Percentiles rank a stretch among this genome's conserved stretches.
phyloP scores from a whole-genome alignment of 805 yeast species.

The Metschnikowia hibisci region DNA sequence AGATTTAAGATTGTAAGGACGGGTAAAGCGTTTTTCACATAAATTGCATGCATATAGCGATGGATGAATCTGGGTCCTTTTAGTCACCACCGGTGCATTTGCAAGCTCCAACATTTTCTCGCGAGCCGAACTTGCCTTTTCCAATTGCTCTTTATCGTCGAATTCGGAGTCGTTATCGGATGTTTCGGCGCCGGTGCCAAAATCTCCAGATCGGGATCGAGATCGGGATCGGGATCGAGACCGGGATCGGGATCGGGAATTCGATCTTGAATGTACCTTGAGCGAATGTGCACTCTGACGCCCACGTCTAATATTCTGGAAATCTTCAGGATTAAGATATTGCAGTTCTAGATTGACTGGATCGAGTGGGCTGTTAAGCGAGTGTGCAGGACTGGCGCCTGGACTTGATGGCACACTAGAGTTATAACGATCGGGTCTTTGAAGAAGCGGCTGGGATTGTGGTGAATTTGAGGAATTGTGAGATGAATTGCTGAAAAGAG shows the following conservation, averaged over 20 bases:
- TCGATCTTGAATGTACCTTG: slow-evolving; percentile 11
- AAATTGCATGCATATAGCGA: slow-evolving; percentile 72
- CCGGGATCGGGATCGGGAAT: slow-evolving; percentile 28
- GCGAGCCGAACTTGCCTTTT: slow-evolving; percentile 28
- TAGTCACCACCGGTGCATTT: slow-evolving; percentile 48
- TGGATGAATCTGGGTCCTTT: slow-evolving; percentile 66
- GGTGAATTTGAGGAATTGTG: slow-evolving; percentile 36
- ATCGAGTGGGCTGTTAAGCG: slow-evolving; percentile 12
- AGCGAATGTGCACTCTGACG: slow-evolving; percentile 31
- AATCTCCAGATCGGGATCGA: slow-evolving; percentile 15
- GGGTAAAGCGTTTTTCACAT: slow-evolving; percentile 82
- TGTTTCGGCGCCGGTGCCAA: slow-evolving; percentile 6
- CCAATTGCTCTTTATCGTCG: slow-evolving; percentile 8
- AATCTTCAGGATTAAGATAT: slow-evolving; percentile 35
- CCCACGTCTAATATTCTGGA: slow-evolving; percentile 39
- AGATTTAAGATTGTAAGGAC: slow-evolving; percentile 90
- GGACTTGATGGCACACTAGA: slow-evolving; percentile 4
- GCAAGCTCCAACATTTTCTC: slow-evolving; percentile 68
- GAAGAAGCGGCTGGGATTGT: not conserved
- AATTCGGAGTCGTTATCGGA: slow-evolving; percentile 22
- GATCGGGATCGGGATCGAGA: slow-evolving; percentile 26
- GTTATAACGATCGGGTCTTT: not conserved
- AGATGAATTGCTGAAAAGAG: slow-evolving; percentile 51
- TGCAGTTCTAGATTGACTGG: slow-evolving; percentile 14
- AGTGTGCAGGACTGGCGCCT: slow-evolving; percentile 7